phyloP scores from a whole-genome alignment of 2,329 filamentous ascomycete genomes.

The Cordyceps fumosorosea region DNA sequence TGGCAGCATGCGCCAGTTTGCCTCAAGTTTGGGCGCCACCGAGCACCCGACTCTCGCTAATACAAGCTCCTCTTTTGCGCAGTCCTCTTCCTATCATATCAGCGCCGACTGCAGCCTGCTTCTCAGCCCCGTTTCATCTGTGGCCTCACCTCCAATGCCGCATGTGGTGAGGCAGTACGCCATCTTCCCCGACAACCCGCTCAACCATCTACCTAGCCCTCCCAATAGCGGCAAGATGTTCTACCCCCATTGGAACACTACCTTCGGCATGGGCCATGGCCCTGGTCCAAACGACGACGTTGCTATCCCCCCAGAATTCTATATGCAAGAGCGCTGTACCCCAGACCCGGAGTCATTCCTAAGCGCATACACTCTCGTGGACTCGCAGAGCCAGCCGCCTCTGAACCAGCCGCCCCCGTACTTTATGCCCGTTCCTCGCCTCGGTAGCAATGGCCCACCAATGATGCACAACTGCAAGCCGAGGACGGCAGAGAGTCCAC shows the following conservation, averaged over 20 bases:
- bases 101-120: slow-evolving; percentile 36
- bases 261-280: slow-evolving; percentile 30
- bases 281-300: slow-evolving; percentile 25
- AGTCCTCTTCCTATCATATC: slow-evolving; percentile 28
- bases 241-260: slow-evolving; percentile 29
- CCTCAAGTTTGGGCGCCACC: not conserved
- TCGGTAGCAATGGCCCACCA: slow-evolving; percentile 22
- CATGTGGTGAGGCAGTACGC: slow-evolving; percentile 35
- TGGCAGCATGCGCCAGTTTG: not conserved
- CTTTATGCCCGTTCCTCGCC: slow-evolving; percentile 23
- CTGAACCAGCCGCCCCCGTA: slow-evolving; percentile 19
- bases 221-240: slow-evolving; percentile 42
- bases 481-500: slow-evolving; percentile 14
- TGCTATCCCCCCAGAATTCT: slow-evolving; percentile 31
- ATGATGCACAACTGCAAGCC: slow-evolving; percentile 19
- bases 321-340: slow-evolving; percentile 31
- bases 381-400: slow-evolving; percentile 19
- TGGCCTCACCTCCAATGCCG: slow-evolving; percentile 41
- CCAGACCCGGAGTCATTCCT: slow-evolving; percentile 32
- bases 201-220: slow-evolving; percentile 40
- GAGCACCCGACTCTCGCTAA: not conserved
- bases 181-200: slow-evolving; percentile 29
- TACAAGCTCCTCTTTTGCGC: not conserved
- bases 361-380: slow-evolving; percentile 30
- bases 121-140: slow-evolving; percentile 45